Percentiles rank a stretch among this genome's conserved stretches.
phyloP scores from a whole-genome alignment of 257 asterid species.

The Solanum chilense region DNA sequence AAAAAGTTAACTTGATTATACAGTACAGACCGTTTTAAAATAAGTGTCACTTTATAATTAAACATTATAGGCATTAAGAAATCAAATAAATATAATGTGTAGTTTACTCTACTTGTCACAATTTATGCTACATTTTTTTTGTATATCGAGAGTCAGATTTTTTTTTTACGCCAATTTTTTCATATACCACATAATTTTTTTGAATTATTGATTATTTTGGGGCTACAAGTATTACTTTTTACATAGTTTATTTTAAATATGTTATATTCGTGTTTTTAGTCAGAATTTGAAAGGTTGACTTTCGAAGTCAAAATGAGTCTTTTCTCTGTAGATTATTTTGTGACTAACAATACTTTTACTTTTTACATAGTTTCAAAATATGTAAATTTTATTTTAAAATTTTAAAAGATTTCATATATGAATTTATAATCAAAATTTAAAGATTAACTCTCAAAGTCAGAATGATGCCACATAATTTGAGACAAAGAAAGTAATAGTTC shows the following conservation, averaged over 20 bases:
- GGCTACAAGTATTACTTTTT: not conserved
- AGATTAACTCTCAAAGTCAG: not conserved
- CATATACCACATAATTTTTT: not conserved
- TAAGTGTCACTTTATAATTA: not conserved
- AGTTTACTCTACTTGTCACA: not conserved
- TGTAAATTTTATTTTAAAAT: not conserved
- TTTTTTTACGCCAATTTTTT: not conserved
- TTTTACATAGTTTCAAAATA: not conserved
- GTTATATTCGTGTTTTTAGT: not conserved
- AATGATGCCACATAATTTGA: not conserved
- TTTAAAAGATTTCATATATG: not conserved
- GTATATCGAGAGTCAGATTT: fast-evolving
- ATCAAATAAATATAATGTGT: not conserved
- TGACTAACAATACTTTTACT: no score
- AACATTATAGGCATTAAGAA: not conserved
- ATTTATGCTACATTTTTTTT: not conserved
- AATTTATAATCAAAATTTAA: not conserved
- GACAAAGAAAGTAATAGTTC: not conserved
- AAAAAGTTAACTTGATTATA: not conserved
- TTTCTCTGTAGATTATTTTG: not conserved
- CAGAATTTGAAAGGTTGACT: not conserved
- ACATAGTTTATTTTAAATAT: not conserved
- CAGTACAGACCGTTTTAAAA: not conserved
- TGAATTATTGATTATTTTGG: not conserved
- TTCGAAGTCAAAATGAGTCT: not conserved